A percentile compares a stretch with the other conserved stretches of the same genome.
Conservation (phyloP, 768 basidiomycete species). For the Amylocystis lapponica region DNA sequence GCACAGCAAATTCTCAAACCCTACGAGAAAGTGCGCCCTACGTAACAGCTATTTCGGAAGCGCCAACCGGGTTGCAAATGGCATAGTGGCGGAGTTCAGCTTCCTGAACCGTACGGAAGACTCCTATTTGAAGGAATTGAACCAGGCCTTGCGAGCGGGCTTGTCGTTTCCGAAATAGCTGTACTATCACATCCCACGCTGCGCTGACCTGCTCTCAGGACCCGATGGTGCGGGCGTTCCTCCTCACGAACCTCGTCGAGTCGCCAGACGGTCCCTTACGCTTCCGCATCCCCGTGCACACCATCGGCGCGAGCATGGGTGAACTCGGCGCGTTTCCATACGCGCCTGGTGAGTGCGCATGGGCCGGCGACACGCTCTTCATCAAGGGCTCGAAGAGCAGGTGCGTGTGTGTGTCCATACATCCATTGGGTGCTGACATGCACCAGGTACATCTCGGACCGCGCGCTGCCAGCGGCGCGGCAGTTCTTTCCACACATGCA, state of each 20-base stretch:
- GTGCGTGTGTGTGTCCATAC: slow-evolving; percentile 28
- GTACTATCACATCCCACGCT: too few relatives aligned
- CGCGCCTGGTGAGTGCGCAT: slow-evolving; percentile 43
- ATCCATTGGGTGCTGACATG: slow-evolving; percentile 8
- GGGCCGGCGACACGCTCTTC: slow-evolving; percentile 60
- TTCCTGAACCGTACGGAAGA: too few relatives aligned
- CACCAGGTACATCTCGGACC: slow-evolving; percentile 65
- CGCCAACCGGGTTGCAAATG: too few relatives aligned
- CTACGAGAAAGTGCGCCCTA: slow-evolving; percentile 56
- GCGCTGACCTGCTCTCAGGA: slow-evolving; percentile 62
- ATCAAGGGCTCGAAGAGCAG: slow-evolving; percentile 77
- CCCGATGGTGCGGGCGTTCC: slow-evolving; percentile 67
- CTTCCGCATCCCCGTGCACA: slow-evolving; percentile 71
- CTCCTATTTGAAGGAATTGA: too few relatives aligned
- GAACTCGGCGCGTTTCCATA: slow-evolving; percentile 82
- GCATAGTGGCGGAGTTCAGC: background rate
- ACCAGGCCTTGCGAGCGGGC: too few relatives aligned
- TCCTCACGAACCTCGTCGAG: slow-evolving; percentile 69
- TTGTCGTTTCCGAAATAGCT: too few relatives aligned
- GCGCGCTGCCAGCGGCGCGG: slow-evolving; percentile 55
- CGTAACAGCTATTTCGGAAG: background rate
- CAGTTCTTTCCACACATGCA: slow-evolving; percentile 69
- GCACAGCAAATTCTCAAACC: slow-evolving; percentile 60
- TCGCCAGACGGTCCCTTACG: slow-evolving; percentile 32
- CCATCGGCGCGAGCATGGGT: slow-evolving; percentile 53